Conservation (phyloP, 2,329 filamentous ascomycete species). For the Diaporthe capsici region DNA sequence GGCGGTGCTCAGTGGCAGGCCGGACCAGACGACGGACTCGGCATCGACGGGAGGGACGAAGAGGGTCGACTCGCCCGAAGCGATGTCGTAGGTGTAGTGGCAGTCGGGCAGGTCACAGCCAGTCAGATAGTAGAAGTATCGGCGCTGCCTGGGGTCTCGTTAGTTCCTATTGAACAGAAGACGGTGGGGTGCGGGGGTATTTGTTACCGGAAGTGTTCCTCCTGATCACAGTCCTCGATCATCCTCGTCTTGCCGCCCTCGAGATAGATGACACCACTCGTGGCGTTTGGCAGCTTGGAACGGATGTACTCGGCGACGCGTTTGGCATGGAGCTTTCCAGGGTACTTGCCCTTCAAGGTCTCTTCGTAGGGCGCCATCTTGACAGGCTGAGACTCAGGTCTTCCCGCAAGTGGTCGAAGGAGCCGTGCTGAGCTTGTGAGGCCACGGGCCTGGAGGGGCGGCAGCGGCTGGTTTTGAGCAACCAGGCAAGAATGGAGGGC, state of each 20-base stretch:
- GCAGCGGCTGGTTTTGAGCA: not conserved
- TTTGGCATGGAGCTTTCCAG: slow-evolving; percentile 88
- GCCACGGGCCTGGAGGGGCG: not conserved
- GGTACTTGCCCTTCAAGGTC: slow-evolving; percentile 76
- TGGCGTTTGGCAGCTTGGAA: slow-evolving; percentile 73
- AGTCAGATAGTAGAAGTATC: slow-evolving; percentile 95
- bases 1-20: slow-evolving; percentile 81
- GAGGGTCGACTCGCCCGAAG: slow-evolving; percentile 79
- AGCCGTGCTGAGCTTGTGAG: slow-evolving; percentile 1
- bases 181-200: not conserved
- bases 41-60: slow-evolving; percentile 92
- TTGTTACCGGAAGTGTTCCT: slow-evolving; percentile 80
- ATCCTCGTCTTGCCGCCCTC: slow-evolving; percentile 87
- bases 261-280: slow-evolving; percentile 84
- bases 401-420: not conserved
- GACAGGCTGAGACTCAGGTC: slow-evolving; percentile 38
- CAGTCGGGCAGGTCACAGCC: slow-evolving; percentile 87
- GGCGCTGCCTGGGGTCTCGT: slow-evolving; percentile 76
- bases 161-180: slow-evolving; percentile 15
- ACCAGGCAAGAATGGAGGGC: not conserved
- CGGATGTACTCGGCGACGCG: slow-evolving; percentile 86
- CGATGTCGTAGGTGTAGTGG: slow-evolving; percentile 85
- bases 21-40: slow-evolving; percentile 94
- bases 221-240: slow-evolving; percentile 90
- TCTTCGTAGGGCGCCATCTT: slow-evolving; percentile 59